Conservation (phyloP, 257 asterid genomes). For the Ligustrum vulgare region DNA sequence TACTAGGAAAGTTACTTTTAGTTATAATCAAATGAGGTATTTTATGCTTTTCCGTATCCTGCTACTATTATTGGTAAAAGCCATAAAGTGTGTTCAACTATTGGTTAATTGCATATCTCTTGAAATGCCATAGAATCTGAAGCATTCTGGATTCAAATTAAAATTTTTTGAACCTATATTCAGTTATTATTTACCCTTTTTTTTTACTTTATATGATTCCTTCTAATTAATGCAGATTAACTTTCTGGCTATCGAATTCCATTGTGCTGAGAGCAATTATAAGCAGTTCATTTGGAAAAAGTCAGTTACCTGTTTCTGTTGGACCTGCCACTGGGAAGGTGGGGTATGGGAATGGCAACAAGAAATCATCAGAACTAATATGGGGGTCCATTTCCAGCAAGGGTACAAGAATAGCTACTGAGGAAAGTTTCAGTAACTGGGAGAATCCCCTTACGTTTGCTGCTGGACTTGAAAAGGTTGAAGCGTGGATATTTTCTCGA, state of each 20-base stretch:
- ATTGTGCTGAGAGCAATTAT: constrained; percentile 65
- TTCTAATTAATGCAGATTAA: constrained; percentile 50
- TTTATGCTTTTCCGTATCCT: not conserved
- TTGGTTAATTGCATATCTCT: not conserved
- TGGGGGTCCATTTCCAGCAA: constrained; percentile 53
- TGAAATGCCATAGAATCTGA: not conserved
- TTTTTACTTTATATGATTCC: constrained; percentile 2
- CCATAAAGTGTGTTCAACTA: not conserved
- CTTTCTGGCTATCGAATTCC: constrained; percentile 82
- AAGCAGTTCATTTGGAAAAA: constrained; percentile 43
- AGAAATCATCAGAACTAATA: constrained; percentile 44
- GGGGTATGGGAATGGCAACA: constrained; percentile 26
- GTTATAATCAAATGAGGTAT: too few relatives aligned
- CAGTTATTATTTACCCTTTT: not conserved
- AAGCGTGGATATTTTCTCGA: constrained; percentile 75
- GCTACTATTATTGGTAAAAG: not conserved
- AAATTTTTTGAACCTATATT: not conserved
- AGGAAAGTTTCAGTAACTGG: constrained; percentile 46
- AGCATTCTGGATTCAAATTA: not conserved
- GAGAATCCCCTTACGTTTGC: constrained; percentile 51
- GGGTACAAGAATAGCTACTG: constrained; percentile 28
- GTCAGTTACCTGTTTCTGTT: constrained; percentile 32
- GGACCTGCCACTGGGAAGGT: constrained; percentile 31
- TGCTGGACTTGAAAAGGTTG: constrained; percentile 66
- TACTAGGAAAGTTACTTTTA: not conserved